Conservation (phyloP, 1,284 basidiomycete genomes). For the Ganoderma lucidum region DNA sequence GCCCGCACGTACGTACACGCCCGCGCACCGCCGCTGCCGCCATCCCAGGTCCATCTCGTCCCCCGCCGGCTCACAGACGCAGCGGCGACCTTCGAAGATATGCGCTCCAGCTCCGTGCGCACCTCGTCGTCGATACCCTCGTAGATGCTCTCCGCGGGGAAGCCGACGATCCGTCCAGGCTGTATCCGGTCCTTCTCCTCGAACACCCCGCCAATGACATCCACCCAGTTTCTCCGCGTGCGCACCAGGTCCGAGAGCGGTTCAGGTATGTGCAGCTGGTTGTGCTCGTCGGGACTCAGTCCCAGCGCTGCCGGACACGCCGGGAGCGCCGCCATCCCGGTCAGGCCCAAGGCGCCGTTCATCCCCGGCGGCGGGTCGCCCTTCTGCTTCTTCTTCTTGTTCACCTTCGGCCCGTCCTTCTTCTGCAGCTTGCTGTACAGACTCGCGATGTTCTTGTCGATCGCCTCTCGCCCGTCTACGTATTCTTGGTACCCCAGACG, state of each 20-base stretch:
- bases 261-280: conserved; percentile 72
- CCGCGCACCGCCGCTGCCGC: conserved; percentile 1
- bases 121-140: conserved; percentile 76
- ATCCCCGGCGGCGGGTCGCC: conserved; percentile 51
- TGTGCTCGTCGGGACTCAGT: conserved; percentile 71
- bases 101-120: conserved; percentile 47
- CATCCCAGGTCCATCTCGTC: conserved; percentile 39
- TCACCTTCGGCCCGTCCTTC: conserved; percentile 71
- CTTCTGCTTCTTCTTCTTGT: conserved; percentile 76
- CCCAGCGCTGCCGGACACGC: conserved; percentile 73
- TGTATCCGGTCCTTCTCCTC: conserved; percentile 68
- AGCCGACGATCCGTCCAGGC: conserved; percentile 75
- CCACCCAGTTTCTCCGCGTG: conserved; percentile 78
- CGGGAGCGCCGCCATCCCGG: conserved; percentile 39
- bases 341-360: conserved; percentile 37
- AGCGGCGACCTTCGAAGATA: conserved; percentile 26
- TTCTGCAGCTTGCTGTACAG: conserved; percentile 78
- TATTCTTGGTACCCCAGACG: no score
- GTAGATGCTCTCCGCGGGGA: conserved; percentile 79
- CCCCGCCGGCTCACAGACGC: conserved; percentile 21
- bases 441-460: conserved; percentile 82
- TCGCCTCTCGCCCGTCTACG: conserved; percentile 54
- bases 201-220: conserved; percentile 71
- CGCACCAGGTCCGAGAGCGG: conserved; percentile 74
- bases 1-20: no score